Percentiles rank a stretch among this genome's conserved stretches.
Conservation (phyloP, 352 stramenopile species). For the Phytopythium cucurbitacearum region DNA sequence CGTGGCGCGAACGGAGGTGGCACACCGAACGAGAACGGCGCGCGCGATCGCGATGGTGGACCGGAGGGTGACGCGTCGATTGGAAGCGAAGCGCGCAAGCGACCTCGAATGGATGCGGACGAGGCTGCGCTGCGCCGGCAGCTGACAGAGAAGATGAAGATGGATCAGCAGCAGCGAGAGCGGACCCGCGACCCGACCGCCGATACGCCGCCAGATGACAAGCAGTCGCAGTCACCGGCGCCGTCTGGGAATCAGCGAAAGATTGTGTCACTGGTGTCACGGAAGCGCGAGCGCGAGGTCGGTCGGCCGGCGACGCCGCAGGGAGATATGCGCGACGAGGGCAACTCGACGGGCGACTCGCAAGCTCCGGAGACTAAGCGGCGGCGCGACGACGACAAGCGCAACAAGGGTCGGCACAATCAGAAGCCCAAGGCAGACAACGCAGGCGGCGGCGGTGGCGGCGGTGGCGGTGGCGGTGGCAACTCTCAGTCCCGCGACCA, state of each 20-base stretch:
- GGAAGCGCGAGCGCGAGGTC: slow-evolving; percentile 63
- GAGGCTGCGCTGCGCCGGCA: slow-evolving; percentile 67
- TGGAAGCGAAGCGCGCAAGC: slow-evolving; percentile 36
- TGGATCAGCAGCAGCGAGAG: slow-evolving; percentile 11
- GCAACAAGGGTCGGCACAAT: slow-evolving; percentile 23
- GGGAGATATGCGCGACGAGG: slow-evolving; percentile 5
- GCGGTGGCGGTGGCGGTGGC: slow-evolving; percentile 14
- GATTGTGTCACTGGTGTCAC: slow-evolving; percentile 75
- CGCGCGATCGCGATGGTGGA: neutral
- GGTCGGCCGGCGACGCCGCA: slow-evolving; percentile 8
- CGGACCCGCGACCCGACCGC: neutral
- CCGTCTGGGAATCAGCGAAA: slow-evolving; percentile 31
- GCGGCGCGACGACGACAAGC: slow-evolving; percentile 52
- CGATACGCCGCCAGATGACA: too few species aligned
- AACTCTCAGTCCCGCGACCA: slow-evolving; percentile 43
- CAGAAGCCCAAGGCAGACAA: slow-evolving; percentile 28
- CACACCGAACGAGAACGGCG: neutral
- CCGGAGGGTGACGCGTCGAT: slow-evolving; percentile 5
- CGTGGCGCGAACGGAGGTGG: neutral
- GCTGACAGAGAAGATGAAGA: slow-evolving; percentile 64
- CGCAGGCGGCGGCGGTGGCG: slow-evolving; percentile 13
- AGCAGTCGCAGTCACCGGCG: slow-evolving; percentile 1
- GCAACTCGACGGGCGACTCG: slow-evolving; percentile 3
- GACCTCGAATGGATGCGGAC: slow-evolving; percentile 49
- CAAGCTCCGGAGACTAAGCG: slow-evolving; percentile 34